Evolutionary conservation across 306 rosid species (phyloP).

Genomic region (Cucurbita ficifolia): DNA sequence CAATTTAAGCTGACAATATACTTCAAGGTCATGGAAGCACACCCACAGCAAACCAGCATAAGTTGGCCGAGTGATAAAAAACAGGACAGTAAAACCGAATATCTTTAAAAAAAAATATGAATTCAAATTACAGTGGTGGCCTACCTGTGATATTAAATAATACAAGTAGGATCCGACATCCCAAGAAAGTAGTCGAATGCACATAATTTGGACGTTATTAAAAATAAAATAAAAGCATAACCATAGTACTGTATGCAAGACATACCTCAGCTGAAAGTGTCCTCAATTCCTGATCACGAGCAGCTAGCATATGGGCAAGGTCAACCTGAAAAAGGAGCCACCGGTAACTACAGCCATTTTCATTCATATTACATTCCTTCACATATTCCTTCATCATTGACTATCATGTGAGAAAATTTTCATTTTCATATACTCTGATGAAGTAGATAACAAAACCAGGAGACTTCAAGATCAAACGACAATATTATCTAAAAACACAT

Average conservation of each 20-base stretch:
- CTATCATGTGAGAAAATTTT: too few relatives aligned
- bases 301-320: slow-evolving; percentile 92
- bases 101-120: background rate
- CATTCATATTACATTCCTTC: background rate
- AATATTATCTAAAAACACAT: too few relatives aligned
- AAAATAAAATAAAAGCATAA: background rate
- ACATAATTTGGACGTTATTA: background rate
- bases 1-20: background rate
- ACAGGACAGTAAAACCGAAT: background rate
- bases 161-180: background rate
- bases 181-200: background rate
- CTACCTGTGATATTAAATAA: background rate
- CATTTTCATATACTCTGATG: too few relatives aligned
- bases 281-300: slow-evolving; percentile 94
- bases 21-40: background rate
- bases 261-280: slow-evolving; percentile 92
- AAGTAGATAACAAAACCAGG: too few relatives aligned
- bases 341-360: background rate
- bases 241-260: slow-evolving; percentile 6
- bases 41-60: background rate
- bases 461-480: too few relatives aligned
- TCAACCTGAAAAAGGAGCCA: slow-evolving; percentile 64
- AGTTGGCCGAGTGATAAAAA: background rate
- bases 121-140: background rate
- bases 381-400: background rate